Base-by-base conservation (phyloP, 768 basidiomycete genomes). In the Pleurotus citrinopileatus region DNA sequence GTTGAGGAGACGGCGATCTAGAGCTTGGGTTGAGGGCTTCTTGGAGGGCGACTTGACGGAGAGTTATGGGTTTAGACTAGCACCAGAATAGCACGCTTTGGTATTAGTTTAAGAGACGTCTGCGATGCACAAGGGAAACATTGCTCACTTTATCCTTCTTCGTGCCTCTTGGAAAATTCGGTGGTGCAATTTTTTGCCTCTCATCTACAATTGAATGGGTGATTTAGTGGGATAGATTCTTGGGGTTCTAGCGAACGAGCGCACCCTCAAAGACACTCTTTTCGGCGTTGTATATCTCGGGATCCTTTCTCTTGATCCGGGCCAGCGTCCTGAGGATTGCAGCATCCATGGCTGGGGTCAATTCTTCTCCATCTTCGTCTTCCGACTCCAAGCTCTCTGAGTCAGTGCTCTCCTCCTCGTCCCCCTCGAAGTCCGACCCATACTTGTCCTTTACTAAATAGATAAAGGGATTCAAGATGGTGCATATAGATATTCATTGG, bases 341-440 rank as follows among this genome's bases (percentile, higher is more conserved):
- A 40, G 86, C 97, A 62, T 98, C 96, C 46, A 98, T 83, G 0
- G 86, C 87, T 3, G 94, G 94, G 0, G 95, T 98, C 47, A 98
- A 81, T 66, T 98, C 91, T 60, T 93, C 92, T 12, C 94, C 97
- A 54, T 96, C 90, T 63, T 94, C 91, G 65, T 98, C 95, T 65
- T 98, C 95, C 1, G 83, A 83, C 61, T 93, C 91, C 38, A 82
- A 86, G 25, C 81, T 80, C 64, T 92, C 89, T 0, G 86, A 89
- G 63, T 89, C 87, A 5, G 76, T 75, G 6, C 77, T 75, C 3
- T 65, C 73, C 2, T 75, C 75, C 2, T 79, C 83, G 15, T 75
- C 75, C 1, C 73, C 77, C 29, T 85, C 84, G 34, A 70, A 72
- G 63, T 90, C 87, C 0, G 88, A 89, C 19, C 91, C 89, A 66